phyloP scores from a whole-genome alignment of 2,329 filamentous ascomycete species.

The Microdochium paspali region DNA sequence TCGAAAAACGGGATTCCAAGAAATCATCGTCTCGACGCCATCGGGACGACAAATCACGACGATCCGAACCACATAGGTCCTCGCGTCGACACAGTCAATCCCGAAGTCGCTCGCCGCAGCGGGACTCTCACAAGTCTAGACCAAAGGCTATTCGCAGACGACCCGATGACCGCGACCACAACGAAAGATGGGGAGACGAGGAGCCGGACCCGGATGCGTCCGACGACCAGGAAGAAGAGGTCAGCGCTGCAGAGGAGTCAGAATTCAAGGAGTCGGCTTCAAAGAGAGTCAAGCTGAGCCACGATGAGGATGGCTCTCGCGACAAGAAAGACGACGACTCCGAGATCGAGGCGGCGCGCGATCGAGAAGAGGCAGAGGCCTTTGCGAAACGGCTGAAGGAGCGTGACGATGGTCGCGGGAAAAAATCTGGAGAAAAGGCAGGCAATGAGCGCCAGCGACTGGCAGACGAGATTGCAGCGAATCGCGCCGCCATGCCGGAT shows the following conservation, averaged over 20 bases:
- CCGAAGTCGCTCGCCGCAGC: conserved; percentile 20
- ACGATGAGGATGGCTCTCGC: conserved; percentile 33
- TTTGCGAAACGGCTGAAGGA: conserved; percentile 68
- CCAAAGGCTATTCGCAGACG: conserved; percentile 33
- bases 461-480: conserved; percentile 57
- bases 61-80: conserved; percentile 15
- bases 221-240: conserved; percentile 31
- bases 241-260: conserved; percentile 37
- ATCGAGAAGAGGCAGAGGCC: conserved; percentile 67
- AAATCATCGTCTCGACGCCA: conserved; percentile 18
- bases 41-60: conserved; percentile 20
- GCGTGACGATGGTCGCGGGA: conserved; percentile 61
- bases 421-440: conserved; percentile 51
- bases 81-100: conserved; percentile 12
- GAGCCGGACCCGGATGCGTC: conserved; percentile 25
- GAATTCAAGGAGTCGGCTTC: conserved; percentile 61
- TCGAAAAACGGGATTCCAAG: conserved; percentile 34
- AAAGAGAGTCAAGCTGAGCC: conserved; percentile 59
- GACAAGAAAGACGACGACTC: conserved; percentile 30
- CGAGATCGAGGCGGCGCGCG: conserved; percentile 53
- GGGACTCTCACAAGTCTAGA: conserved; percentile 15
- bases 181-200: conserved; percentile 77
- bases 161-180: conserved; percentile 43
- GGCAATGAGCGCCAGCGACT: conserved; percentile 51
- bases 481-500: conserved; percentile 67